Percentiles rank a stretch among this genome's conserved stretches.
These are phyloP conservation scores for Pleurotus cornucopiae DNA, from an alignment of 768 basidiomycete genomes.

Conservation along the genomic window DNA sequence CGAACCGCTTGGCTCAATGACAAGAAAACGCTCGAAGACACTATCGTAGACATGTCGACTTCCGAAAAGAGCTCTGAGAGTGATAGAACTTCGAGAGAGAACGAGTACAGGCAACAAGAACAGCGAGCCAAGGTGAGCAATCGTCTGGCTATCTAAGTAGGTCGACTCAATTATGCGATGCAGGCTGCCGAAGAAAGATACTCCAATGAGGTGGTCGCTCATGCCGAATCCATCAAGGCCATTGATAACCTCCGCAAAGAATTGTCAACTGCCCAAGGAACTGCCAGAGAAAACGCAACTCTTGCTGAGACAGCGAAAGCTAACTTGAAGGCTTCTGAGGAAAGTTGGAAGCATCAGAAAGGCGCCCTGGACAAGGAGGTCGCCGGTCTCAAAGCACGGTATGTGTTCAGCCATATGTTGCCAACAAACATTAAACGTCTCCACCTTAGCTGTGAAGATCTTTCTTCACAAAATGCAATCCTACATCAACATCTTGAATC, in stretches of 20 bases:
- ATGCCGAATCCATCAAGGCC: slow-evolving; percentile 79
- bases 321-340: slow-evolving; percentile 67
- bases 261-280: slow-evolving; percentile 44
- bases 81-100: slow-evolving; percentile 60
- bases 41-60: slow-evolving; percentile 74
- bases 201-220: slow-evolving; percentile 74
- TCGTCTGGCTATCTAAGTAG: not conserved
- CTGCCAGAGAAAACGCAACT: slow-evolving; percentile 54
- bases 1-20: slow-evolving; percentile 69
- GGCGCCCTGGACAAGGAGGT: slow-evolving; percentile 77
- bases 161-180: not conserved
- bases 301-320: slow-evolving; percentile 71
- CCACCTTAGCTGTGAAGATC: slow-evolving; percentile 58
- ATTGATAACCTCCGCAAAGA: slow-evolving; percentile 64
- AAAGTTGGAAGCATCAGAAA: slow-evolving; percentile 79
- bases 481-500: slow-evolving; percentile 84
- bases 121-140: slow-evolving; percentile 60
- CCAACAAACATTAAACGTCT: not conserved
- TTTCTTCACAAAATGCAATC: slow-evolving; percentile 69
- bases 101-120: slow-evolving; percentile 62
- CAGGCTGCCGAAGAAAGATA: slow-evolving; percentile 80
- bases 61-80: slow-evolving; percentile 67
- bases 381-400: slow-evolving; percentile 68
- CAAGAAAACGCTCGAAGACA: slow-evolving; percentile 78
- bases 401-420: slow-evolving; percentile 14